Evolutionary conservation across 768 basidiomycete species (phyloP).

Genomic region (Phaffia tasmanica): DNA sequence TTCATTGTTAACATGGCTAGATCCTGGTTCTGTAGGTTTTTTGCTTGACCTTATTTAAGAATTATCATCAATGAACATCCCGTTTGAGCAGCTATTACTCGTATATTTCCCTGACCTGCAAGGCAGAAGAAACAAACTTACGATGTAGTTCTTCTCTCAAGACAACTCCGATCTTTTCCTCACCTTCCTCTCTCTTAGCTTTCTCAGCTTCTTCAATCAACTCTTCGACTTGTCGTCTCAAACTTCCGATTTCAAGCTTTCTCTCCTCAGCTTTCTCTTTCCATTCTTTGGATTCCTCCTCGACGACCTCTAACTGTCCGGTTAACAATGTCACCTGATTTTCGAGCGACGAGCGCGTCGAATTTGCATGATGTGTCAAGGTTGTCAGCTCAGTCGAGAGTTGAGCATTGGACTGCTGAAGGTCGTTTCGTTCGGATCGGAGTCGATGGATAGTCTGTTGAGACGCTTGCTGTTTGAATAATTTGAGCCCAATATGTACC

Average conservation of each 20-base stretch:
- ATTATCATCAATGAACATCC: not conserved
- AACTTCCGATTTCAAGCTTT: not conserved
- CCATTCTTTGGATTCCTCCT: slow-evolving; percentile 3
- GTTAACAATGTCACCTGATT: slow-evolving; percentile 1
- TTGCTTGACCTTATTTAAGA: slow-evolving; percentile 11
- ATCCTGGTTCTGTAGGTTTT: slow-evolving; percentile 15
- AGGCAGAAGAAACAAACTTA: slow-evolving; percentile 1
- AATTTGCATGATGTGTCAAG: not conserved
- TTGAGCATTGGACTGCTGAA: slow-evolving; percentile 2
- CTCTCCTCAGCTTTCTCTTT: slow-evolving; percentile 3
- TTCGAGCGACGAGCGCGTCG: slow-evolving; percentile 8
- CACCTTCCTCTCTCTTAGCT: slow-evolving; percentile 14
- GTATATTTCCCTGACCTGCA: not conserved
- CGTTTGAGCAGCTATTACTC: not conserved
- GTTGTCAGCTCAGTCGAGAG: slow-evolving; percentile 11
- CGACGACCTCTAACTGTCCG: not conserved
- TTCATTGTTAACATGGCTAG: slow-evolving; percentile 10
- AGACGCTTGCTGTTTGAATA: not conserved
- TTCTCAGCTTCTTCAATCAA: slow-evolving; percentile 18
- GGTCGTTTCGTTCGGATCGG: not conserved
- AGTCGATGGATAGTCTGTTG: slow-evolving; percentile 10
- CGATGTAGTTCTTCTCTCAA: slow-evolving; percentile 23
- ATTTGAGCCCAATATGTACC: not conserved
- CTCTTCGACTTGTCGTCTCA: slow-evolving; percentile 17
- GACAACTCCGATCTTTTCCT: slow-evolving; percentile 13